These are phyloP conservation scores for Aspergillus amoenus DNA, from an alignment of 2,329 filamentous ascomycete species.

Conservation along the genomic window DNA sequence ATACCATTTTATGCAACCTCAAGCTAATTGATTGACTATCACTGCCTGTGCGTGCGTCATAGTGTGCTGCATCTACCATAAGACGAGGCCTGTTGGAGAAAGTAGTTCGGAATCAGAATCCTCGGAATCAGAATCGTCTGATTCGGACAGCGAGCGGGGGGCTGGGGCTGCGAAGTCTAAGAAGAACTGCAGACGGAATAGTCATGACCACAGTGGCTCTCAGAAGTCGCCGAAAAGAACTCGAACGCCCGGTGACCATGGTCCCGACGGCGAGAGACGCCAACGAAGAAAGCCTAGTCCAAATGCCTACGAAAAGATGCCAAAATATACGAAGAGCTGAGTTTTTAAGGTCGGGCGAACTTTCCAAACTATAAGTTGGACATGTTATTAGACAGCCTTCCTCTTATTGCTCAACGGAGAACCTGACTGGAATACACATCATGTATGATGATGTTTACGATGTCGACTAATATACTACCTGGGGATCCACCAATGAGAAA, in stretches of 20 bases:
- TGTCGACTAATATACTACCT: neutral
- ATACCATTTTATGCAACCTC: neutral
- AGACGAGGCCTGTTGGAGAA: conserved; percentile 76
- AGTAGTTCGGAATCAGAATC: conserved; percentile 61
- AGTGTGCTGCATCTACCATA: conserved; percentile 99
- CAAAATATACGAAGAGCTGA: conserved; percentile 29
- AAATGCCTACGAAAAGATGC: conserved; percentile 50
- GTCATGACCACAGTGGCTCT: neutral
- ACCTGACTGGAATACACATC: neutral
- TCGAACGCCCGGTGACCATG: conserved; percentile 18
- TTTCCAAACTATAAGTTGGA: neutral
- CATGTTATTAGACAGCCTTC: neutral
- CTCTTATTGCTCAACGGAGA: neutral
- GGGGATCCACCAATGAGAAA: neutral
- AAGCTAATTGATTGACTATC: neutral
- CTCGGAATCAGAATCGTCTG: conserved; percentile 54
- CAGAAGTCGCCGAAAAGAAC: conserved; percentile 6
- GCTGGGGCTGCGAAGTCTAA: conserved; percentile 24
- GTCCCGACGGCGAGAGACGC: conserved; percentile 21
- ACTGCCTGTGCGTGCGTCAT: neutral
- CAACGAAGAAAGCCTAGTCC: conserved; percentile 40
- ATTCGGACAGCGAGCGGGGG: conserved; percentile 48
- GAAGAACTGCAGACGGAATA: conserved; percentile 21
- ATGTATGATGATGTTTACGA: neutral
- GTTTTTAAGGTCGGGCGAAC: neutral